Conservation (phyloP, 768 basidiomycete genomes). For the Multifurca ochricompacta region DNA sequence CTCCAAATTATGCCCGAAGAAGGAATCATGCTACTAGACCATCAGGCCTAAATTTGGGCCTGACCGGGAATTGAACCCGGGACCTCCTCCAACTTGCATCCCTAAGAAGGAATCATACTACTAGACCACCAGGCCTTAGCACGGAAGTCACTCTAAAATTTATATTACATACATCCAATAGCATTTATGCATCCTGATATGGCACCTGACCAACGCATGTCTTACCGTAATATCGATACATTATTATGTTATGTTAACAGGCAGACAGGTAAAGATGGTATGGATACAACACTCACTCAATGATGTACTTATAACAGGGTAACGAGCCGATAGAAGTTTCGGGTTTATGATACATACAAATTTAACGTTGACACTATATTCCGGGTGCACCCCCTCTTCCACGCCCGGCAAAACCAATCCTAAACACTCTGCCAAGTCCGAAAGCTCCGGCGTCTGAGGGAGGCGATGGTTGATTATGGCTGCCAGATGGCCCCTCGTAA, state of each 20-base stretch:
- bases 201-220: background rate
- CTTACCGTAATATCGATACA: too few relatives aligned
- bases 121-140: slow-evolving; percentile 18
- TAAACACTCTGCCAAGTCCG: slow-evolving; percentile 30
- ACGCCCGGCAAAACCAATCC: slow-evolving; percentile 55
- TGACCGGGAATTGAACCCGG: slow-evolving; percentile 84
- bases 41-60: slow-evolving; percentile 36
- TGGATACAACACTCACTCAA: background rate
- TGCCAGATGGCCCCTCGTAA: slow-evolving; percentile 9
- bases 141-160: background rate
- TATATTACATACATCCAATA: background rate
- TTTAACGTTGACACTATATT: background rate
- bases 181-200: background rate
- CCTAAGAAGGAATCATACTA: slow-evolving; percentile 22
- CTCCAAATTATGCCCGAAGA: slow-evolving; percentile 38
- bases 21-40: slow-evolving; percentile 21
- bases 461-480: slow-evolving; percentile 17
- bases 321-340: background rate
- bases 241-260: too few relatives aligned
- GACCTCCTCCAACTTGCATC: slow-evolving; percentile 58
- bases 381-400: slow-evolving; percentile 24
- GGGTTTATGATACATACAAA: background rate
- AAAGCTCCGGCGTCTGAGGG: slow-evolving; percentile 13
- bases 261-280: too few relatives aligned
- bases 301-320: background rate